A percentile compares a stretch with the other conserved stretches of the same genome.
Conservation (phyloP, 306 rosid species). For the Prunus padus region DNA sequence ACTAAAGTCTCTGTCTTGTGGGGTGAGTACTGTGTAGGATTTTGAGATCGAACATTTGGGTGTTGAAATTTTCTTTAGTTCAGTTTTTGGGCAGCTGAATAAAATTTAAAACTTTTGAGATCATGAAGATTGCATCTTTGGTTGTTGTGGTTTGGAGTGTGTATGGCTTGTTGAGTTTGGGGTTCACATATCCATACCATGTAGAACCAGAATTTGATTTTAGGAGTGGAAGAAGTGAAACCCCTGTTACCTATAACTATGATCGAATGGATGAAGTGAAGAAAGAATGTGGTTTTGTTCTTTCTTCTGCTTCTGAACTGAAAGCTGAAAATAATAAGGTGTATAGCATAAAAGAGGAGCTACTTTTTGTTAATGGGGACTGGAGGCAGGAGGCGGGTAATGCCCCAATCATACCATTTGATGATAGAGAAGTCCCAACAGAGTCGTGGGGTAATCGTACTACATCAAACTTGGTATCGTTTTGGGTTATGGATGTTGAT, state of each 20-base stretch:
- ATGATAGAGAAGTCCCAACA: slow-evolving; percentile 24
- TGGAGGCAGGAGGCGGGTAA: slow-evolving; percentile 68
- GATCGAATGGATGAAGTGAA: slow-evolving; percentile 70
- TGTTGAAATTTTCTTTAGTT: neutral
- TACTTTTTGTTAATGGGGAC: slow-evolving; percentile 73
- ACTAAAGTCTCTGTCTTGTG: neutral
- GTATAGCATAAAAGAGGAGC: slow-evolving; percentile 50
- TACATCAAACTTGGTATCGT: slow-evolving; percentile 58
- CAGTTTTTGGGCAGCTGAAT: neutral
- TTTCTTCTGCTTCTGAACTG: slow-evolving; percentile 68
- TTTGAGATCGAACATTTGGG: neutral
- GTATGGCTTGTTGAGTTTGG: slow-evolving; percentile 45
- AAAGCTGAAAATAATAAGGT: slow-evolving; percentile 42
- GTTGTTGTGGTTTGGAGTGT: slow-evolving; percentile 40
- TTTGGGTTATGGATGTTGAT: slow-evolving; percentile 71
- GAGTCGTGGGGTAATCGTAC: slow-evolving; percentile 20
- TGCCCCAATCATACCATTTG: slow-evolving; percentile 74
- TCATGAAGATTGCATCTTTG: slow-evolving; percentile 51
- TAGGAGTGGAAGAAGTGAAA: slow-evolving; percentile 25
- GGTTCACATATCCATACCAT: slow-evolving; percentile 33
- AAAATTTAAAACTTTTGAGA: slow-evolving; percentile 23
- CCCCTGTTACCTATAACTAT: slow-evolving; percentile 40
- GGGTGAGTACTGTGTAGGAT: neutral
- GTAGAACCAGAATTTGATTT: slow-evolving; percentile 36
- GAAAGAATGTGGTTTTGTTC: slow-evolving; percentile 59